Percentiles rank a stretch among this genome's conserved stretches.
Evolutionary conservation across 805 yeast species (phyloP).

Genomic region (Saturnispora saitoi): DNA sequence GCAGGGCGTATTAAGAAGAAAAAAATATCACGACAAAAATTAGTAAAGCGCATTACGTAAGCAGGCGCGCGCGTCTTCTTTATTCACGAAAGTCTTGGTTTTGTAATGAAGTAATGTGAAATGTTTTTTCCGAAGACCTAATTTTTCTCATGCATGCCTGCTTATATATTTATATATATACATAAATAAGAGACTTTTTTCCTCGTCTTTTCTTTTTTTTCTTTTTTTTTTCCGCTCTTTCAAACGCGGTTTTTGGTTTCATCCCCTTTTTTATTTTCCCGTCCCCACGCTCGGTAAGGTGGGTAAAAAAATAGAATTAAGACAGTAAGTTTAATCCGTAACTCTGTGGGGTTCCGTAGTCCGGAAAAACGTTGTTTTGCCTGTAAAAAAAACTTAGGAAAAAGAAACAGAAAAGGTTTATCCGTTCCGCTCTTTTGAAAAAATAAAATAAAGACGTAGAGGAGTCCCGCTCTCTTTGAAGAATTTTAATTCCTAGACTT

Average conservation of each 20-base stretch:
- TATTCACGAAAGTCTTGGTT: no score
- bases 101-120: no score
- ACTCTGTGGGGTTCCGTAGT: slow-evolving; percentile 1
- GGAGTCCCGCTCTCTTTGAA: not conserved
- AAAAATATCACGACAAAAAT: not conserved
- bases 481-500: not conserved
- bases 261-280: not conserved
- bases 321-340: not conserved
- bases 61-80: not conserved
- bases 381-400: not conserved
- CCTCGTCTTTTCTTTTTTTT: not conserved
- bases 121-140: no score
- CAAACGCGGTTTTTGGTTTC: not conserved
- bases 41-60: not conserved
- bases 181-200: no score
- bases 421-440: not conserved
- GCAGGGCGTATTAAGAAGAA: not conserved
- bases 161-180: no score
- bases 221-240: not conserved
- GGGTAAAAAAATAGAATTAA: no score
- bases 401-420: not conserved
- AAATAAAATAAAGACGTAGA: not conserved
- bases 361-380: not conserved
- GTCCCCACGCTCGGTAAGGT: not conserved
- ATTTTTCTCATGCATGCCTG: no score